phyloP scores from a whole-genome alignment of 768 basidiomycete genomes.

The Boletus sp. region DNA sequence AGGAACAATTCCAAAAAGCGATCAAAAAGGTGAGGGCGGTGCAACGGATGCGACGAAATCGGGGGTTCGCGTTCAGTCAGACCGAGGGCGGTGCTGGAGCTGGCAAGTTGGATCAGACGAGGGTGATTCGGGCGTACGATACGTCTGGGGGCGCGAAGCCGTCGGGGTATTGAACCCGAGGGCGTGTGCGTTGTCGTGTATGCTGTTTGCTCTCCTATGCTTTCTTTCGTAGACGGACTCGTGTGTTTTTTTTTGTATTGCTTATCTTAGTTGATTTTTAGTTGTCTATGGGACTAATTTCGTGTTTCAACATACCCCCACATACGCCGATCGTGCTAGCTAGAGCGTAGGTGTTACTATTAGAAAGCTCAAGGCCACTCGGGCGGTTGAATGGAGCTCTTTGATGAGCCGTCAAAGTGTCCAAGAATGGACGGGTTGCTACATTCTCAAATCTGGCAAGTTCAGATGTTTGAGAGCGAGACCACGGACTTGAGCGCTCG shows the following conservation, averaged over 20 bases:
- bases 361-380: neutral
- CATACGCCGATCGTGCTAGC: neutral
- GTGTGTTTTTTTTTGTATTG: neutral
- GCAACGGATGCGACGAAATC: constrained; percentile 92
- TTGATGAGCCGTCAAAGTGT: neutral
- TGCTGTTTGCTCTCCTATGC: neutral
- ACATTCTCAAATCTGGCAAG: too few species aligned
- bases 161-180: constrained; percentile 58
- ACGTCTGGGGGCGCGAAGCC: constrained; percentile 75
- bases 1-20: constrained; percentile 99
- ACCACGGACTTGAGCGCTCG: too few species aligned
- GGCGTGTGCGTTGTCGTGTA: too few species aligned
- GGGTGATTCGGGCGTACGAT: constrained; percentile 84
- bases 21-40: constrained; percentile 99
- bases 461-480: neutral
- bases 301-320: neutral
- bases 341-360: neutral
- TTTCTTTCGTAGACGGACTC: neutral
- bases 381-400: neutral
- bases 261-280: neutral
- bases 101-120: constrained; percentile 74
- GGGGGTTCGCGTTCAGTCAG: constrained; percentile 98
- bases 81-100: constrained; percentile 68
- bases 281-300: neutral
- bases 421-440: neutral